Percentiles rank a stretch among this genome's conserved stretches.
Evolutionary conservation across 129 eudicot genomes (phyloP).

Genomic region (Arctium minus): DNA sequence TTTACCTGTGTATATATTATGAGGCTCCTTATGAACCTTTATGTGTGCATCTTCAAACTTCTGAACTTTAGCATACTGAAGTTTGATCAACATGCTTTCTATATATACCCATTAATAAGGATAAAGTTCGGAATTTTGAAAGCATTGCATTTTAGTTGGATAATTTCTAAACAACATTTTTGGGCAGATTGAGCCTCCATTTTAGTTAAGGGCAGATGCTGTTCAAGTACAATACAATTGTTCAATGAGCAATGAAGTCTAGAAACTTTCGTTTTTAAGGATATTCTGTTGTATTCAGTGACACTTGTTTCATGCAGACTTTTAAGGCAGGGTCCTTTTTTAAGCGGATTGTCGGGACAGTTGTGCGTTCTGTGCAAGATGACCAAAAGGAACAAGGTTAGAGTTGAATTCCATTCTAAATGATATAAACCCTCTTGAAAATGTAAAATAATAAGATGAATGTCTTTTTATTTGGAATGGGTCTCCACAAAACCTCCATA

Average conservation of each 20-base stretch:
- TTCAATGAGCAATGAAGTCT: neutral
- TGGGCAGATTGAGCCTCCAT: neutral
- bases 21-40: neutral
- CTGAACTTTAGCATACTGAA: neutral
- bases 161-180: neutral
- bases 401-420: conserved; percentile 3
- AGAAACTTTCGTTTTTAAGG: neutral
- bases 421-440: neutral
- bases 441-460: neutral
- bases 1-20: neutral
- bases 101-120: neutral
- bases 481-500: neutral
- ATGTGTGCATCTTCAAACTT: neutral
- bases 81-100: neutral
- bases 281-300: conserved; percentile 1
- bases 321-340: conserved; percentile 74
- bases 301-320: conserved; percentile 46
- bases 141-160: neutral
- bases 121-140: neutral
- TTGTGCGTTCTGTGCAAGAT: conserved; percentile 96
- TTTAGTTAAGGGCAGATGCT: neutral
- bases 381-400: conserved; percentile 96
- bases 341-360: conserved; percentile 89
- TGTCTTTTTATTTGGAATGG: neutral
- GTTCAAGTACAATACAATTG: neutral